Evolutionary conservation across 202 grass and related monocot genomes (phyloP).

Genomic region (Panicum hallii): DNA sequence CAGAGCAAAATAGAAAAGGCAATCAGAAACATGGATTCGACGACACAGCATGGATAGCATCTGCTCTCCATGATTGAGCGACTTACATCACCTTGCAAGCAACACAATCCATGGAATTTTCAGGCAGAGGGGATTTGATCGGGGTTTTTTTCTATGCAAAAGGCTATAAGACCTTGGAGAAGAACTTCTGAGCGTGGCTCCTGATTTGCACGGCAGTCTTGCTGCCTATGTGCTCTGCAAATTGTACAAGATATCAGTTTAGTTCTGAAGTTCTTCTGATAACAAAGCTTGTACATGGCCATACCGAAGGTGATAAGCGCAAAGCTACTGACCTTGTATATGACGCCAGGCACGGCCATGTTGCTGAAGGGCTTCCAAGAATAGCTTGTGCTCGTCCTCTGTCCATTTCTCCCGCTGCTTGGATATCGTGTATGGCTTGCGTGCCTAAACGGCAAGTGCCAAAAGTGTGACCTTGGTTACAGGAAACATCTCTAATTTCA

Average conservation of each 20-base stretch:
- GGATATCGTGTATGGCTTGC: slow-evolving; percentile 82
- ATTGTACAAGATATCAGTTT: slow-evolving; percentile 27
- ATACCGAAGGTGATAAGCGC: not conserved
- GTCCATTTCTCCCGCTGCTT: slow-evolving; percentile 86
- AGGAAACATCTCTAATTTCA: slow-evolving; percentile 13
- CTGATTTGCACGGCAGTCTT: slow-evolving; percentile 97
- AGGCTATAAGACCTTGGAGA: slow-evolving; percentile 72
- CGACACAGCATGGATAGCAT: slow-evolving; percentile 41
- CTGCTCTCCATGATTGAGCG: slow-evolving; percentile 63
- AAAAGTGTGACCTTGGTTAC: slow-evolving; percentile 25
- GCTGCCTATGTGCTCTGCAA: slow-evolving; percentile 85
- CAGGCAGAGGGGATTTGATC: slow-evolving; percentile 28
- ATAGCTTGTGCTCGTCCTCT: slow-evolving; percentile 70
- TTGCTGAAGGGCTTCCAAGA: slow-evolving; percentile 66
- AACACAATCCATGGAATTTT: slow-evolving; percentile 66
- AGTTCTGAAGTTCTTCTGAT: not conserved
- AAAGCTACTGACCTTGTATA: slow-evolving; percentile 55
- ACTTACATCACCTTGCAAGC: slow-evolving; percentile 74
- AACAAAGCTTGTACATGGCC: not conserved
- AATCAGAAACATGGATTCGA: slow-evolving; percentile 42
- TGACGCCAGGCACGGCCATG: slow-evolving; percentile 74
- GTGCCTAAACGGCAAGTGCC: slow-evolving; percentile 42
- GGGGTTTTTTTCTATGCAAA: slow-evolving; percentile 30
- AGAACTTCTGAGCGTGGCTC: slow-evolving; percentile 99
- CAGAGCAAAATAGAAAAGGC: not conserved